phyloP scores from a whole-genome alignment of 192 early-diverging fungal genomes.

The Haplosporangium gracile region DNA sequence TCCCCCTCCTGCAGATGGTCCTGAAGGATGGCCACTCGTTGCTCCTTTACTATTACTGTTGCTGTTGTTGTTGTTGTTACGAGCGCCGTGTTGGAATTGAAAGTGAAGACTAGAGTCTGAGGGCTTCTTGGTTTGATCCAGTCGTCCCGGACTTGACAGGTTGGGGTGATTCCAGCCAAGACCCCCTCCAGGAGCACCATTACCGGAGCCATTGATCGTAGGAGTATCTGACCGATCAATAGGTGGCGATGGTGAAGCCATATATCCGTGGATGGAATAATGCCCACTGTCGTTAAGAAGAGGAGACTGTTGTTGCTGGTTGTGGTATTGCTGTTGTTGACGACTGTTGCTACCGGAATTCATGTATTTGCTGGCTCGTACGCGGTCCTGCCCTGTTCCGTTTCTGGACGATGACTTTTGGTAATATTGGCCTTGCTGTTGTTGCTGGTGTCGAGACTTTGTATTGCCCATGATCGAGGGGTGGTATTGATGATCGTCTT shows the following conservation, averaged over 20 bases:
- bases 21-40: not conserved
- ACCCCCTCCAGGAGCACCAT: not conserved
- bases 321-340: not conserved
- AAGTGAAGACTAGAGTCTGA: conserved; percentile 39
- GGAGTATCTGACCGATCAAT: conserved; percentile 21
- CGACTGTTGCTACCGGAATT: not conserved
- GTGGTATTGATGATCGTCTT: not conserved
- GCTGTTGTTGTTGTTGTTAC: not conserved
- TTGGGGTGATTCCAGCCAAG: conserved; percentile 43
- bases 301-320: conserved; percentile 6
- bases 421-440: not conserved
- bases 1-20: not conserved
- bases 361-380: conserved; percentile 2
- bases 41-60: not conserved
- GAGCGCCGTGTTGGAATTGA: conserved; percentile 16
- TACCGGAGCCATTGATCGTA: not conserved
- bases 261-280: conserved; percentile 48
- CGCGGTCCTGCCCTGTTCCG: not conserved
- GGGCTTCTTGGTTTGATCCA: conserved; percentile 40
- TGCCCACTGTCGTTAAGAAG: conserved; percentile 49
- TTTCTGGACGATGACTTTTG: not conserved
- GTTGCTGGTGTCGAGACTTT: conserved; percentile 34
- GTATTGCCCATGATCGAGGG: conserved; percentile 43
- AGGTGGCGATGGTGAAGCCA: conserved; percentile 14
- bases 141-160: conserved; percentile 39